A percentile compares a stretch with the other conserved stretches of the same genome.
Conservation (phyloP, 2,329 filamentous ascomycete species). For the Aspergillus aculeatinus region DNA sequence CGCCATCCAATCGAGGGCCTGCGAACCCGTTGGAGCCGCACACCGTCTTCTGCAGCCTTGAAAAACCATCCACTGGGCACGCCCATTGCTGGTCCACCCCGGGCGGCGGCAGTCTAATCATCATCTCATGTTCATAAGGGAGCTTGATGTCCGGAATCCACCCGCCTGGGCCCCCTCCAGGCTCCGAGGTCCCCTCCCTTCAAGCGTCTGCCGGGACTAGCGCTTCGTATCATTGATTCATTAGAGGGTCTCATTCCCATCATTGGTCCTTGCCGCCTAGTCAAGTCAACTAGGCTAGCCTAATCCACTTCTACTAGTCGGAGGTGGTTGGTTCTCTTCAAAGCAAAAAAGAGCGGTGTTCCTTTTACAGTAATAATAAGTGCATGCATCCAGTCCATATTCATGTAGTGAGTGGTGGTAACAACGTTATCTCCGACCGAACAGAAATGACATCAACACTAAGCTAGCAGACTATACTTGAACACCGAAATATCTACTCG, state of each 20-base stretch:
- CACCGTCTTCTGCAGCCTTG: constrained; percentile 6
- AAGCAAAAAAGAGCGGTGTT: no score
- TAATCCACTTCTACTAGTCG: no score
- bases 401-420: no score
- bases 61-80: neutral
- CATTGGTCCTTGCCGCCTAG: neutral
- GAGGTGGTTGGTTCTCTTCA: no score
- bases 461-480: no score
- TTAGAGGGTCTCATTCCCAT: neutral
- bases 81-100: neutral
- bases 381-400: no score
- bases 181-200: neutral
- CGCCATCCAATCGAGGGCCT: neutral
- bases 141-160: constrained; percentile 2
- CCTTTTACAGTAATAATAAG: no score
- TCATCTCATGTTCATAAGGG: neutral
- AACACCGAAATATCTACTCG: no score
- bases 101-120: neutral
- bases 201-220: neutral
- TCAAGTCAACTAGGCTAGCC: neutral
- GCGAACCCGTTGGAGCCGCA: constrained; percentile 2
- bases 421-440: no score
- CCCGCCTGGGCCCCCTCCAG: neutral
- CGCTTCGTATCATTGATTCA: neutral
- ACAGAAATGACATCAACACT: no score